A percentile compares a stretch with the other conserved stretches of the same genome.
Evolutionary conservation across 768 basidiomycete species (phyloP).

Genomic region (Vararia minispora): DNA sequence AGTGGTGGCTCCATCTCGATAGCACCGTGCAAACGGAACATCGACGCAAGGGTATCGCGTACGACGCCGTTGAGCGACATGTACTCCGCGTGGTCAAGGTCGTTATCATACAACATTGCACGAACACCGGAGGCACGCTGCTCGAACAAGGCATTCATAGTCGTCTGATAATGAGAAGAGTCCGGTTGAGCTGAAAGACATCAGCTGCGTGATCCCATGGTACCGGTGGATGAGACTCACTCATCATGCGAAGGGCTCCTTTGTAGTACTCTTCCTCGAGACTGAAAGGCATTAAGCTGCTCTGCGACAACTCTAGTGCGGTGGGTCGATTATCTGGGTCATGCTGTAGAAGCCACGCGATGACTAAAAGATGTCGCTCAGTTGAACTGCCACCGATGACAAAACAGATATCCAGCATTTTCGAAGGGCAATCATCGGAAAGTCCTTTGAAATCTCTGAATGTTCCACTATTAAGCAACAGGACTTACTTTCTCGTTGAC

Average conservation of each 20-base stretch:
- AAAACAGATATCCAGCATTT: not conserved
- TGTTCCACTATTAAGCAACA: not conserved
- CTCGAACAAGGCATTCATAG: conserved; percentile 69
- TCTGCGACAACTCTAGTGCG: conserved; percentile 76
- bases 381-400: not conserved
- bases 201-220: not conserved
- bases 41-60: conserved; percentile 59
- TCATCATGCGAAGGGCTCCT: conserved; percentile 65
- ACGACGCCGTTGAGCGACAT: conserved; percentile 64
- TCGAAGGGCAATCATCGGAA: too few species aligned
- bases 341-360: conserved; percentile 72
- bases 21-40: conserved; percentile 86
- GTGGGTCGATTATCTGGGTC: conserved; percentile 69
- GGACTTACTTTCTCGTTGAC: conserved; percentile 61
- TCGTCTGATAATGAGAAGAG: conserved; percentile 70
- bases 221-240: conserved; percentile 26
- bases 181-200: conserved; percentile 53
- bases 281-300: conserved; percentile 59
- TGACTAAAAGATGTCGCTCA: conserved; percentile 36
- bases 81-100: conserved; percentile 58
- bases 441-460: too few species aligned
- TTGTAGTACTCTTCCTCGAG: conserved; percentile 84
- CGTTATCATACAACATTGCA: conserved; percentile 64
- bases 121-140: conserved; percentile 55
- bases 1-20: conserved; percentile 79